These are phyloP conservation scores for Physaria fendleri DNA, from an alignment of 345 rosid genomes.

Conservation along the genomic window DNA sequence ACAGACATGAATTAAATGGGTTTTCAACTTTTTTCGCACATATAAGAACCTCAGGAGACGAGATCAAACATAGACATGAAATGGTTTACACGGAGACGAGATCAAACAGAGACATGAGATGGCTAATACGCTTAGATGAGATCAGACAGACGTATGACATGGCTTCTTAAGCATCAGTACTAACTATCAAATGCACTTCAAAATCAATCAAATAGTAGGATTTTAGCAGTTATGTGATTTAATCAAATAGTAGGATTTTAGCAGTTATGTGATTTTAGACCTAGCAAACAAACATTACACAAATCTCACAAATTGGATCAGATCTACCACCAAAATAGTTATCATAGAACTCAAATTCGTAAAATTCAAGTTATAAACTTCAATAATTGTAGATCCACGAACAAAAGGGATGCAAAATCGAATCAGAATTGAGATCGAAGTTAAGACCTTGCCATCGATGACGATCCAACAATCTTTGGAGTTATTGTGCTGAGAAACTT, in stretches of 20 bases:
- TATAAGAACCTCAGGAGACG: background rate
- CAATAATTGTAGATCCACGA: background rate
- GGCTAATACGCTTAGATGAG: too few relatives aligned
- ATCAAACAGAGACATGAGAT: background rate
- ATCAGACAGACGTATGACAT: too few relatives aligned
- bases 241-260: background rate
- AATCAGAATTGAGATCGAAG: too few relatives aligned
- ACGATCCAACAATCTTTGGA: constrained; percentile 80
- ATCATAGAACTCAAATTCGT: background rate
- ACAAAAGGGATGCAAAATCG: background rate
- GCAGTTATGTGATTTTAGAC: background rate
- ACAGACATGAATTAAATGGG: background rate
- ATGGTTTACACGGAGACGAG: background rate
- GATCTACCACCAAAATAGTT: background rate
- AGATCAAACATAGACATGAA: too few relatives aligned
- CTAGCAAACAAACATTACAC: background rate
- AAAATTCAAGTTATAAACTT: background rate
- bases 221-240: background rate
- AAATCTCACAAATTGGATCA: background rate
- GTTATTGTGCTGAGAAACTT: constrained; percentile 68
- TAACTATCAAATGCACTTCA: background rate
- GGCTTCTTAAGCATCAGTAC: background rate
- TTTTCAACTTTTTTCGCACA: background rate
- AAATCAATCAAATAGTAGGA: background rate
- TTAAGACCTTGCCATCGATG: constrained; percentile 91